Evolutionary conservation across 257 asterid species (phyloP), one percentile per base, ranked within the genome.

Genomic region (Plectranthus barbatus): DNA sequence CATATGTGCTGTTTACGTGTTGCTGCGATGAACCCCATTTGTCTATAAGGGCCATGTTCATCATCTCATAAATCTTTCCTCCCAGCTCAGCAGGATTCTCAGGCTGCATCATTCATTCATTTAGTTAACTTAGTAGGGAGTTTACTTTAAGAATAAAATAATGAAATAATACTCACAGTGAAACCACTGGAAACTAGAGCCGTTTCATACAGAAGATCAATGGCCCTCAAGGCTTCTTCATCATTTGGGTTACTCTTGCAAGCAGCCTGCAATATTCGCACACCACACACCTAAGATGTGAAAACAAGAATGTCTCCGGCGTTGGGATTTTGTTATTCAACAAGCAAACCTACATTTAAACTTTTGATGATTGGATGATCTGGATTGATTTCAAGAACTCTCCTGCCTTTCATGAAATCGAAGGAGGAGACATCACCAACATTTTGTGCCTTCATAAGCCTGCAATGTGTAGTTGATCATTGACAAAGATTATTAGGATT

Each of bases 81-180:
- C 99, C 99, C 1, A 93, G 88, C 67, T 84, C 92, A 19, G 99
- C 90, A 14, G 99, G 97, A 63, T 84, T 87, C 74, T 93, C 99
- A 1, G 99, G 97, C 99, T 93, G 88, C 68, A 68, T 7, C 58
- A 6, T 36, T 33, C 12, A 51, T 56, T 19, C 8, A 11, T 21
- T 34, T n/a, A 8, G 5, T 42, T 8, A 29, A n/a, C 17, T 40
- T 60, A 8, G 17, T 6, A 11, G 18, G 2, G 46, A 17, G 29
- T 33, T n/a, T 23, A 3, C 14, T 36, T 21, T 11, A 55, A 37
- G 53, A 62, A 10, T 12, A 55, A 14, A 29, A 40, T 7, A 20
- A 8, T 19, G 12, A 13, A 60, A 20, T 8, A 46, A 60, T 42
- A 81, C 88, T 80, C 74, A 90, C 99, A 6, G 95, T 82, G 88